Evolutionary conservation across 2,329 filamentous ascomycete genomes (phyloP).

Genomic region (Ciborinia camelliae): DNA sequence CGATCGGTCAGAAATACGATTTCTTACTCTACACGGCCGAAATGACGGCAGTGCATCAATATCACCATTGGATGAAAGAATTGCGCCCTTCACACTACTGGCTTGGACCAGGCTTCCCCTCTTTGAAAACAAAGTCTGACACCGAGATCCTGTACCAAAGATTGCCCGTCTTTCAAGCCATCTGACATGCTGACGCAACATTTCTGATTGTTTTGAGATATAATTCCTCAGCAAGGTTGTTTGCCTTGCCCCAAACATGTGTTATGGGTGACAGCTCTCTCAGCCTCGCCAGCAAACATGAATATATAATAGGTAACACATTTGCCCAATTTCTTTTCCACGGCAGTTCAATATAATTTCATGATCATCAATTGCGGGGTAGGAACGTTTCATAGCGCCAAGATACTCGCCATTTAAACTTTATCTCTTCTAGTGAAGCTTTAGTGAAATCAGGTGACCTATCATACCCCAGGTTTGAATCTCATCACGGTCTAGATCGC

Average conservation of each 20-base stretch:
- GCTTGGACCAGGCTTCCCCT: neutral
- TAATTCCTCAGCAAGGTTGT: neutral
- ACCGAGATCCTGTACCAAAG: neutral
- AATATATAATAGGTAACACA: neutral
- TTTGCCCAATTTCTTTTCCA: neutral
- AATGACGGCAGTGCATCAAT: neutral
- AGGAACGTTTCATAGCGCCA: neutral
- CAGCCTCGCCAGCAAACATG: neutral
- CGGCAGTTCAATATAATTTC: neutral
- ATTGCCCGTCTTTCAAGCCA: neutral
- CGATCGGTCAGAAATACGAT: neutral
- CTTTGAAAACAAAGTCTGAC: neutral
- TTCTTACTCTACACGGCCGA: neutral
- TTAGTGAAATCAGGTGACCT: neutral
- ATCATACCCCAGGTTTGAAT: neutral
- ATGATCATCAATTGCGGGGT: neutral
- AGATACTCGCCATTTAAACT: neutral
- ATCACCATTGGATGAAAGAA: neutral
- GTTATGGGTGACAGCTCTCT: neutral
- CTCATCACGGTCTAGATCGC: neutral
- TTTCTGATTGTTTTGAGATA: neutral
- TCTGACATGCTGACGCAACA: neutral
- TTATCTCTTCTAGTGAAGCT: neutral
- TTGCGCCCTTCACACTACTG: constrained; percentile 5
- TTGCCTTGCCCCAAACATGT: neutral